Evolutionary conservation across 495 filamentous ascomycete genomes (phyloP).

Genomic region (Sphaerosporella brunnea): DNA sequence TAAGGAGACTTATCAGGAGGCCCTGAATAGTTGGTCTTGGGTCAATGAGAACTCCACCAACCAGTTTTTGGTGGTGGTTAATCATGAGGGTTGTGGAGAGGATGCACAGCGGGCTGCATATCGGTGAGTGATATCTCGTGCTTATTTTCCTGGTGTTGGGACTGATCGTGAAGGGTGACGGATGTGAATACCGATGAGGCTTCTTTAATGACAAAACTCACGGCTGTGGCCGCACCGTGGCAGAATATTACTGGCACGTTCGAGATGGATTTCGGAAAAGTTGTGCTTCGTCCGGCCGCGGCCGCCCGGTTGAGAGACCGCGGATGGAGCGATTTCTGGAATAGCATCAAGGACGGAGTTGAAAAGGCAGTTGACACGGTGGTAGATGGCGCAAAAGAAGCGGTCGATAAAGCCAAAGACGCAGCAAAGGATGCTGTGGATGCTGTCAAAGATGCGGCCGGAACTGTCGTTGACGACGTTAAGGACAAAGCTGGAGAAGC

Average conservation of each 20-base stretch:
- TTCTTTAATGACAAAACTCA: conserved; percentile 19
- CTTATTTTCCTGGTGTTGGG: neutral
- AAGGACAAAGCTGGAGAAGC: conserved; percentile 2
- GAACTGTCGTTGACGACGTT: neutral
- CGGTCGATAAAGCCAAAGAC: neutral
- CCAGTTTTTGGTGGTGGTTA: conserved; percentile 27
- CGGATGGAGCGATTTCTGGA: conserved; percentile 2
- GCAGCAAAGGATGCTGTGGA: conserved; percentile 1
- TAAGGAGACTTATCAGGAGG: conserved; percentile 9
- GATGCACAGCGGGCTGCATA: conserved; percentile 26
- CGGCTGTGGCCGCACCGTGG: conserved; percentile 21
- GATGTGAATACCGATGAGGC: conserved; percentile 19
- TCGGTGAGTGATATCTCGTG: conserved; percentile 13
- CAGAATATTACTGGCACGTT: conserved; percentile 26
- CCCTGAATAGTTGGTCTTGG: conserved; percentile 22
- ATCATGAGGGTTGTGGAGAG: conserved; percentile 27
- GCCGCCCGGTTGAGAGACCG: conserved; percentile 7
- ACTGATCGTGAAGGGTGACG: conserved; percentile 15
- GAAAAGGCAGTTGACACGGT: neutral
- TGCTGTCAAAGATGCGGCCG: neutral
- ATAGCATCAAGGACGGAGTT: neutral
- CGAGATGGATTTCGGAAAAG: conserved; percentile 26
- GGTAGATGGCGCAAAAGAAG: neutral
- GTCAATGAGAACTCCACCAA: conserved; percentile 25
- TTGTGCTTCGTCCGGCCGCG: conserved; percentile 7